Base-by-base conservation (phyloP, 257 asterid genomes). In the Plantago ovata region DNA sequence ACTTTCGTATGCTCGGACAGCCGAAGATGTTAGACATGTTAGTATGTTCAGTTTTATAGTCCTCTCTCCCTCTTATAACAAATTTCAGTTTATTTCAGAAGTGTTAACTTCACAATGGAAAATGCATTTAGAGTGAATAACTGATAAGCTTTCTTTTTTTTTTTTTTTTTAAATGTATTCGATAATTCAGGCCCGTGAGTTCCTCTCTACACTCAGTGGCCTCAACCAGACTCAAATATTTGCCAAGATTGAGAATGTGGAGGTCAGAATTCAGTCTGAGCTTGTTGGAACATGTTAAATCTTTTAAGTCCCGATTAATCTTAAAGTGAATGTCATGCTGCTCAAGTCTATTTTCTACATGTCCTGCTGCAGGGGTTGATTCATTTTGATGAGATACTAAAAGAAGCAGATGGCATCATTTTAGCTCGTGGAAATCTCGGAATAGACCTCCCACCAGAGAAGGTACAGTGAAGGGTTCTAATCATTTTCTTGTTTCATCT, bases 351-450 rank as follows among this genome's bases (percentile, higher is more conserved):
- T 21, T 68, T 59, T 52, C 53, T 43, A 11, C 15, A 15, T 18
- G 19, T 68, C 42, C 46, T 39, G 45, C 56, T 52, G 13, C 75
- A 91, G 96, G 98, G 98, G 13, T 79, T 91, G 79, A 59, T 51
- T 53, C 88, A 87, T 83, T 87, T 87, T 65, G 96, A 91, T 71
- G 98, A 87, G 78, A 85, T 91, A 66, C 92, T 91, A 13, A 77
- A 78, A 78, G 98, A 81, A 75, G 98, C 96, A 41, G 95, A 92
- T 61, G 98, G 98, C 63, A 85, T 92, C 76, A 92, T 92, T 72
- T 84, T 92, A 55, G 88, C 95, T 43, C 96, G 98, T 44, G 98
- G 98, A 51, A 92, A 92, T 62, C 88, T 92, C 18, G 96, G 98
- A 60, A 88, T 92, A 24, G 98, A 92, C 77, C 94, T 92, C 55